Conservation (phyloP, 768 basidiomycete genomes). For the Amanita exitialis region DNA sequence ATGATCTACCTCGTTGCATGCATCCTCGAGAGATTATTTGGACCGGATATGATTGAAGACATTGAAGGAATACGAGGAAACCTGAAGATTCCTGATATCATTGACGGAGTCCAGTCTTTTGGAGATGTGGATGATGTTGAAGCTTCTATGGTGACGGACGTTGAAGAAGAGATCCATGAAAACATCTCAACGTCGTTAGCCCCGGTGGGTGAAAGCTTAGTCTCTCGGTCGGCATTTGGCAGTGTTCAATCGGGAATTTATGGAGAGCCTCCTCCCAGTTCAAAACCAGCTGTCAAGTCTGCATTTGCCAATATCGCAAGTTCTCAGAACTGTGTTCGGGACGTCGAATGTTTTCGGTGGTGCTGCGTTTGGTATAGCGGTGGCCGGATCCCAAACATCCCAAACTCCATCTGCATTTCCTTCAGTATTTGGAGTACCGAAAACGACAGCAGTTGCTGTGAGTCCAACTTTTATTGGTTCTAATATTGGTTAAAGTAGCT, state of each 20-base stretch:
- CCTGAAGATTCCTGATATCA: constrained; percentile 49
- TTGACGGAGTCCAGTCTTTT: constrained; percentile 44
- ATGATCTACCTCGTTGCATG: constrained; percentile 89
- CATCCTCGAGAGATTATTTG: constrained; percentile 80
- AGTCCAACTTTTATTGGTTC: not conserved
- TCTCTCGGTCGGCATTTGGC: not conserved
- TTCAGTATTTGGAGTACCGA: constrained; percentile 10
- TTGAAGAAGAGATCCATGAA: constrained; percentile 15
- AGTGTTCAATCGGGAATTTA: not conserved
- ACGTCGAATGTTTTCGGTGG: constrained; percentile 25
- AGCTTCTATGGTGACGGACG: constrained; percentile 13
- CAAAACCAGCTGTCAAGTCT: not conserved
- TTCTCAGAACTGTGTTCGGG: constrained; percentile 27
- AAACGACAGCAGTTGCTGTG: constrained; percentile 5
- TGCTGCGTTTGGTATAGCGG: constrained; percentile 11
- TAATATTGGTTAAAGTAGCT: not conserved
- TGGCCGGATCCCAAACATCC: constrained; percentile 12
- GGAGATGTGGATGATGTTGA: constrained; percentile 16
- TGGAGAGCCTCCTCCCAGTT: not conserved
- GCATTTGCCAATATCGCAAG: constrained; percentile 31
- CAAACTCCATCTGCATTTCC: constrained; percentile 6
- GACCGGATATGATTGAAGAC: constrained; percentile 67
- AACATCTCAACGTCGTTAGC: not conserved
- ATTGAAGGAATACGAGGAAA: constrained; percentile 57
- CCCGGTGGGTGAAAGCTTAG: not conserved